These are phyloP conservation scores for Lepidium sativum DNA, from an alignment of 345 rosid genomes.

Conservation along the genomic window DNA sequence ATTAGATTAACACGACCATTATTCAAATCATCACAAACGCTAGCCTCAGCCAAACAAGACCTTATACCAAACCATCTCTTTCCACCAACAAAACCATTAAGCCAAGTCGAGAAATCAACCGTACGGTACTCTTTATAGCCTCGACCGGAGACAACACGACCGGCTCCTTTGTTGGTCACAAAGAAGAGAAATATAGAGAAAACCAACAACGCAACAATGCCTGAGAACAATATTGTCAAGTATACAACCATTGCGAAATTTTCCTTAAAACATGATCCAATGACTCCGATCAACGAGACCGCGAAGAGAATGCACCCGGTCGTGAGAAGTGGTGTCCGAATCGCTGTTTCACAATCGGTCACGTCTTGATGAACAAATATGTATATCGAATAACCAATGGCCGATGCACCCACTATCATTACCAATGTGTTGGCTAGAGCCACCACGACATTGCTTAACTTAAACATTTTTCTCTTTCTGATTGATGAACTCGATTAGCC, in stretches of 20 bases:
- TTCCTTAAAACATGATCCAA: constrained; percentile 27
- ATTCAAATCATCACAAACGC: constrained; percentile 20
- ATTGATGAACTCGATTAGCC: background rate
- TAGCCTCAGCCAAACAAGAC: constrained; percentile 28
- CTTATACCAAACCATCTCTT: constrained; percentile 30
- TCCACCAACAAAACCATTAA: constrained; percentile 25
- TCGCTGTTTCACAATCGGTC: constrained; percentile 17
- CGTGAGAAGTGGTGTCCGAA: constrained; percentile 22
- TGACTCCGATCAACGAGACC: constrained; percentile 22
- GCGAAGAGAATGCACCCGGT: constrained; percentile 22
- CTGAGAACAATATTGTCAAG: constrained; percentile 17
- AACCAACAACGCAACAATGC: constrained; percentile 9
- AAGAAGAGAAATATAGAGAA: constrained; percentile 29
- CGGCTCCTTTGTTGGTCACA: constrained; percentile 29
- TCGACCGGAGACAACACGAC: constrained; percentile 26
- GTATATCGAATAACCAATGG: constrained; percentile 27
- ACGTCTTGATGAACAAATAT: constrained; percentile 23
- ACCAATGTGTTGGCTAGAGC: constrained; percentile 28
- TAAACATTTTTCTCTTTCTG: constrained; percentile 14
- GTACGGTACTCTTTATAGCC: constrained; percentile 29
- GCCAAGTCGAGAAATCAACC: constrained; percentile 27
- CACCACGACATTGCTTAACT: constrained; percentile 29
- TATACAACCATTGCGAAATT: constrained; percentile 21
- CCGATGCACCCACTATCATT: constrained; percentile 24
- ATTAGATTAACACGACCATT: constrained; percentile 23